Conservation (phyloP, 768 basidiomycete species). For the Kwoniella heveanensis region DNA sequence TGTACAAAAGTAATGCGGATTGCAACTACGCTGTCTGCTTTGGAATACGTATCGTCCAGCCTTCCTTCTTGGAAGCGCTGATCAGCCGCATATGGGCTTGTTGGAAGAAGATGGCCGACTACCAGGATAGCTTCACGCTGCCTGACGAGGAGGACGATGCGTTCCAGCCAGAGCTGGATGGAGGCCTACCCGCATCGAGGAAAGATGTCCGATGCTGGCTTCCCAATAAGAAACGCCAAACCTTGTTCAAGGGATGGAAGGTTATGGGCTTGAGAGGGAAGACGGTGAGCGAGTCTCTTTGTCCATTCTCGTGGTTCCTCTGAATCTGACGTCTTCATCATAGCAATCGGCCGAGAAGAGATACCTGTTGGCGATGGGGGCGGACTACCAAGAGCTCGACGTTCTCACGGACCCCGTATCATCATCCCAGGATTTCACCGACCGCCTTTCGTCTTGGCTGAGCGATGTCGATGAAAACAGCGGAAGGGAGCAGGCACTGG, state of each 20-base stretch:
- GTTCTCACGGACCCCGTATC: constrained; percentile 23
- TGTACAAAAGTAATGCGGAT: constrained; percentile 23
- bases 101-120: constrained; percentile 46
- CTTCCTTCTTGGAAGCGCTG: constrained; percentile 32
- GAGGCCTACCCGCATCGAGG: constrained; percentile 16
- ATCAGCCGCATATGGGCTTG: constrained; percentile 18
- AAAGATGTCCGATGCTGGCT: constrained; percentile 28
- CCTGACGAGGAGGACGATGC: constrained; percentile 25
- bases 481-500: constrained; percentile 19
- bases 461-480: constrained; percentile 22
- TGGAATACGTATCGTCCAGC: constrained; percentile 40
- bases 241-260: constrained; percentile 40
- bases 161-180: constrained; percentile 34
- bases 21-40: constrained; percentile 47
- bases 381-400: constrained; percentile 41
- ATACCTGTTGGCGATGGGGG: constrained; percentile 43
- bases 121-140: constrained; percentile 39
- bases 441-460: constrained; percentile 31
- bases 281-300: constrained; percentile 20
- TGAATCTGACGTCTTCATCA: background rate
- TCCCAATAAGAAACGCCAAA: constrained; percentile 31
- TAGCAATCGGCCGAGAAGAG: constrained; percentile 34
- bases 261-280: constrained; percentile 36
- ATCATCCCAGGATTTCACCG: constrained; percentile 25
- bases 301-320: background rate